Evolutionary conservation across 108 stramenopile genomes (phyloP).

Genomic region (Skeletonema marinoi): DNA sequence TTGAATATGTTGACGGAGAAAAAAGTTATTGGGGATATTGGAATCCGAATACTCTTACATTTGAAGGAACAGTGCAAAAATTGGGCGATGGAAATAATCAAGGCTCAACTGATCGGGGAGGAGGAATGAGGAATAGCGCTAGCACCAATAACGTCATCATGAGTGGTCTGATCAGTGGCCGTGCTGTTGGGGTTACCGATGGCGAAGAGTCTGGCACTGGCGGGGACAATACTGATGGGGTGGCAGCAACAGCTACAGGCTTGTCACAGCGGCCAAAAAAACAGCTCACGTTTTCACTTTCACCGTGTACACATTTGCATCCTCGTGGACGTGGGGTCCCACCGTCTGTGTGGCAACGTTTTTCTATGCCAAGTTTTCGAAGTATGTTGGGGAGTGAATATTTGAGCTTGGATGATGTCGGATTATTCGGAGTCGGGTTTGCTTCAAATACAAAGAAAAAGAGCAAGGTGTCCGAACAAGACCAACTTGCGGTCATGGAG

Average conservation of each 20-base stretch:
- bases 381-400: conserved; percentile 1
- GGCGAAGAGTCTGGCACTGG: conserved; percentile 1
- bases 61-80: conserved; percentile 33
- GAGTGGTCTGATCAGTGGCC: conserved; percentile 24
- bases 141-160: conserved; percentile 25
- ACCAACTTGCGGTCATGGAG: neutral
- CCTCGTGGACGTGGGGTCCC: conserved; percentile 24
- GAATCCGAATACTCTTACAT: conserved; percentile 28
- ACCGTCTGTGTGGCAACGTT: neutral
- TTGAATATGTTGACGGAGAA: conserved; percentile 41
- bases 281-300: conserved; percentile 20
- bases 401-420: neutral
- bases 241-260: neutral
- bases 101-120: neutral
- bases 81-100: conserved; percentile 13
- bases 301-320: conserved; percentile 39
- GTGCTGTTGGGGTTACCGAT: neutral
- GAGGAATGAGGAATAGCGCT: neutral
- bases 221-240: neutral
- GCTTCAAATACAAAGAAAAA: neutral
- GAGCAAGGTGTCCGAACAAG: neutral
- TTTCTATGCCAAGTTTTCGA: neutral
- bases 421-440: neutral
- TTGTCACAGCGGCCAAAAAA: neutral
- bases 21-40: conserved; percentile 20